Evolutionary conservation across 371 early-diverging fungal species (phyloP).

Genomic region (Rhizopus stolonifer): DNA sequence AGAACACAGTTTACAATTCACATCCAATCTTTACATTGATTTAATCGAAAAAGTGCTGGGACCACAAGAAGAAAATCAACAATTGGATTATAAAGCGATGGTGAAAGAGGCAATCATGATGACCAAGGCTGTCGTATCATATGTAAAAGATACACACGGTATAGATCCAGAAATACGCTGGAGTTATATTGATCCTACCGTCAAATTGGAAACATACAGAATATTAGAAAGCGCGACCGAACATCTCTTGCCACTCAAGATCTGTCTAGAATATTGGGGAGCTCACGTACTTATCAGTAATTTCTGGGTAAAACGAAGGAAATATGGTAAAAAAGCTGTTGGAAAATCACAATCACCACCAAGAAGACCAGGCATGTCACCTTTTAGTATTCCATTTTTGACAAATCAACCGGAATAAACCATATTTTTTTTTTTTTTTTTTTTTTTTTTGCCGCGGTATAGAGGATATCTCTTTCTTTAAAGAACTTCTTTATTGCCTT

Average conservation of each 20-base stretch:
- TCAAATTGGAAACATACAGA: conserved; percentile 13
- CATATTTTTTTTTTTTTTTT: too few relatives aligned
- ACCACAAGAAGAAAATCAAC: conserved; percentile 2
- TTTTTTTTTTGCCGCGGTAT: too few relatives aligned
- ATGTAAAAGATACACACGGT: conserved; percentile 5
- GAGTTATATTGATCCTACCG: conserved; percentile 15
- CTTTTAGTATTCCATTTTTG: conserved; percentile 12
- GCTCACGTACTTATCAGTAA: conserved; percentile 17
- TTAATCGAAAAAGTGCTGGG: conserved; percentile 12
- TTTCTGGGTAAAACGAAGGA: conserved; percentile 16
- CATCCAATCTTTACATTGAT: conserved; percentile 11
- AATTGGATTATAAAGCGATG: conserved; percentile 17
- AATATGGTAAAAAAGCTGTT: conserved; percentile 5
- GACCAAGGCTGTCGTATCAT: conserved; percentile 12
- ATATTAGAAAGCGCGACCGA: conserved; percentile 11
- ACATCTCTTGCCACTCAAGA: conserved; percentile 14
- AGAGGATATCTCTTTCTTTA: too few relatives aligned
- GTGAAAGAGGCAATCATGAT: conserved; percentile 15
- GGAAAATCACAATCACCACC: neutral
- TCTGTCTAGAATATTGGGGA: conserved; percentile 19
- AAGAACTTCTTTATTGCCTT: too few relatives aligned
- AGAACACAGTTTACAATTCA: conserved; percentile 16
- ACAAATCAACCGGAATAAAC: conserved; percentile 5
- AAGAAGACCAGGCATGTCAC: neutral
- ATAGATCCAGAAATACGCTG: conserved; percentile 12